Conservation (phyloP, 2,329 filamentous ascomycete species). For the Neonectria faginata region DNA sequence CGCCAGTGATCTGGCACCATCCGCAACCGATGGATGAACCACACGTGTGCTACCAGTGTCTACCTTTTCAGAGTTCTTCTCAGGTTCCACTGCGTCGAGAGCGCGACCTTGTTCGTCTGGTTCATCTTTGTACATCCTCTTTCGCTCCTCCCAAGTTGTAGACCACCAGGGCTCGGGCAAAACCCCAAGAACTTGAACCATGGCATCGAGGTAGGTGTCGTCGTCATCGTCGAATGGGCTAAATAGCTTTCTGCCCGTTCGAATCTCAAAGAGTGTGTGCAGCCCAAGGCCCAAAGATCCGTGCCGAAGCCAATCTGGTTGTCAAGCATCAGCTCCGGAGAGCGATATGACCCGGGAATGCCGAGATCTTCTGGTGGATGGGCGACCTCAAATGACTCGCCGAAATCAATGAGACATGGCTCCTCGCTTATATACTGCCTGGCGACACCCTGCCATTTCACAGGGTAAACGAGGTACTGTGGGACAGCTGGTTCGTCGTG, state of each 20-base stretch:
- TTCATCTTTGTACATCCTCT: constrained; percentile 39
- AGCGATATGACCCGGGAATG: constrained; percentile 41
- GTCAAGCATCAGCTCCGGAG: constrained; percentile 45
- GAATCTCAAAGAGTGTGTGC: constrained; percentile 48
- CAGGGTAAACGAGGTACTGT: constrained; percentile 41
- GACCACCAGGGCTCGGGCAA: constrained; percentile 49
- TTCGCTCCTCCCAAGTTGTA: constrained; percentile 39
- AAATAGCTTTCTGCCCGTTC: constrained; percentile 45
- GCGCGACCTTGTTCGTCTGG: constrained; percentile 25
- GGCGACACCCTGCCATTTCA: constrained; percentile 30
- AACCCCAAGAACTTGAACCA: constrained; percentile 44
- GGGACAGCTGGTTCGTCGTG: constrained; percentile 31
- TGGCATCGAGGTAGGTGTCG: constrained; percentile 41
- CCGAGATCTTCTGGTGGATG: constrained; percentile 33
- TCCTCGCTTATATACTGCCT: neutral
- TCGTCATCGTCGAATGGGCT: constrained; percentile 39
- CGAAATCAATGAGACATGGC: constrained; percentile 31
- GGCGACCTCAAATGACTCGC: constrained; percentile 22
- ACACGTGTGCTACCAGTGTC: neutral
- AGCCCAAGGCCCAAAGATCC: constrained; percentile 48
- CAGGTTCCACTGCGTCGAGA: constrained; percentile 10
- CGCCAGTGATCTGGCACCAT: constrained; percentile 23
- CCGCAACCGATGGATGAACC: constrained; percentile 10
- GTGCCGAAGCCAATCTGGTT: constrained; percentile 29
- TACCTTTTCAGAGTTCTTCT: neutral